Percentiles rank a stretch among this genome's conserved stretches.
Evolutionary conservation across 2,329 filamentous ascomycete genomes (phyloP).

Genomic region (Aspergillus sergii): DNA sequence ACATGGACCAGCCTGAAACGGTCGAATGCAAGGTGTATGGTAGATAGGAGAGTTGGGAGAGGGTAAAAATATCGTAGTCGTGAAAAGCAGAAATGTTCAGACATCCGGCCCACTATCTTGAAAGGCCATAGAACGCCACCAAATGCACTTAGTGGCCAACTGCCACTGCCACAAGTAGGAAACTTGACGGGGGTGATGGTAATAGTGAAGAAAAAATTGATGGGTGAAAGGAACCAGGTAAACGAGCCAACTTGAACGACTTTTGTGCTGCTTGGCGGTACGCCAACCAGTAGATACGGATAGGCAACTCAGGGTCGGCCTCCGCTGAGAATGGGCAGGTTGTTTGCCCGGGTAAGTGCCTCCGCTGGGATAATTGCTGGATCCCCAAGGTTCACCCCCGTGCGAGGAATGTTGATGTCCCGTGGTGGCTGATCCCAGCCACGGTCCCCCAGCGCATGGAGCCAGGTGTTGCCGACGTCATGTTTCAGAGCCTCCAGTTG

Average conservation of each 20-base stretch:
- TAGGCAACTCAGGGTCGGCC: constrained; percentile 32
- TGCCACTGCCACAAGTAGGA: not conserved
- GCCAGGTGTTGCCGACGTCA: constrained; percentile 83
- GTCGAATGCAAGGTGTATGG: constrained; percentile 16
- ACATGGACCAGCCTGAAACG: constrained; percentile 19
- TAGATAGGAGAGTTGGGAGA: constrained; percentile 10
- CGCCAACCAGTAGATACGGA: not conserved
- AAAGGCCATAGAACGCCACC: constrained; percentile 36
- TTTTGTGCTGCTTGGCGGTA: not conserved
- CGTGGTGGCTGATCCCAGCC: constrained; percentile 50
- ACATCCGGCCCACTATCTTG: constrained; percentile 35
- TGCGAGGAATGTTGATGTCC: constrained; percentile 31
- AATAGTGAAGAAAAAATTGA: not conserved
- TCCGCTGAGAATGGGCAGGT: constrained; percentile 45
- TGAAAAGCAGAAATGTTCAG: constrained; percentile 25
- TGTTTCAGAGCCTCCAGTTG: constrained; percentile 85
- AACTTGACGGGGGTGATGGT: not conserved
- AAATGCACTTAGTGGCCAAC: constrained; percentile 24
- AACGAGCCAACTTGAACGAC: not conserved
- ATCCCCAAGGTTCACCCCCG: constrained; percentile 36
- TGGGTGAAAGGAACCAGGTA: not conserved
- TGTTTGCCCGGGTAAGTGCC: constrained; percentile 37
- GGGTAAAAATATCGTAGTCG: constrained; percentile 9
- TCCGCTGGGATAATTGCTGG: constrained; percentile 34
- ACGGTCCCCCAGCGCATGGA: constrained; percentile 83